phyloP scores from a whole-genome alignment of 2,329 filamentous ascomycete species.

The Diaporthe citriasiana region DNA sequence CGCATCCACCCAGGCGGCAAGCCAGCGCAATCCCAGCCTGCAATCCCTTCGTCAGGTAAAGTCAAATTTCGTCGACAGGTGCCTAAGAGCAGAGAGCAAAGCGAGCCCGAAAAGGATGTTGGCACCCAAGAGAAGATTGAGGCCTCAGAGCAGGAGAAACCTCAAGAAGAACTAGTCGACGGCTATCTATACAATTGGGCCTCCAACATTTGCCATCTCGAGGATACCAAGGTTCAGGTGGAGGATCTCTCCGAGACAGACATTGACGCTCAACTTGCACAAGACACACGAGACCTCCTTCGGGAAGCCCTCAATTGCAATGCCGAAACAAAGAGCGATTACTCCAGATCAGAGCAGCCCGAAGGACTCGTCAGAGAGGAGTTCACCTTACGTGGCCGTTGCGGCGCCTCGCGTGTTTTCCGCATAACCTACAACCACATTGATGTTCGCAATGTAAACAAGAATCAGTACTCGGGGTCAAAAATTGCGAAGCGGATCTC shows the following conservation, averaged over 20 bases:
- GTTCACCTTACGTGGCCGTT: neutral
- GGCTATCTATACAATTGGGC: neutral
- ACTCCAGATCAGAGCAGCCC: neutral
- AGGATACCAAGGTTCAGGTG: neutral
- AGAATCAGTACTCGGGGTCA: neutral
- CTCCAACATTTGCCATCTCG: neutral
- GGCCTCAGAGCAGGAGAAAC: neutral
- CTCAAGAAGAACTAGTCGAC: neutral
- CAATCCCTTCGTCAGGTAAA: neutral
- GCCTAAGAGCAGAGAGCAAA: neutral
- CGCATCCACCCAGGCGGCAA: neutral
- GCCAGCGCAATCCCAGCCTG: neutral
- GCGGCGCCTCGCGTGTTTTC: neutral
- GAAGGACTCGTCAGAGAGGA: neutral
- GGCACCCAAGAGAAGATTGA: neutral
- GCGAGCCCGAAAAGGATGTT: neutral
- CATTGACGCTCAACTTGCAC: neutral
- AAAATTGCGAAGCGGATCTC: neutral
- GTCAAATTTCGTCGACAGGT: neutral
- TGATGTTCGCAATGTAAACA: neutral
- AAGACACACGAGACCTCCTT: neutral
- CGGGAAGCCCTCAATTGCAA: neutral
- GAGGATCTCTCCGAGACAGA: neutral
- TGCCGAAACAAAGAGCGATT: neutral
- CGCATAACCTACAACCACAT: neutral